Conservation (phyloP, 2,329 filamentous ascomycete genomes). For the Cladosporium colombiae region DNA sequence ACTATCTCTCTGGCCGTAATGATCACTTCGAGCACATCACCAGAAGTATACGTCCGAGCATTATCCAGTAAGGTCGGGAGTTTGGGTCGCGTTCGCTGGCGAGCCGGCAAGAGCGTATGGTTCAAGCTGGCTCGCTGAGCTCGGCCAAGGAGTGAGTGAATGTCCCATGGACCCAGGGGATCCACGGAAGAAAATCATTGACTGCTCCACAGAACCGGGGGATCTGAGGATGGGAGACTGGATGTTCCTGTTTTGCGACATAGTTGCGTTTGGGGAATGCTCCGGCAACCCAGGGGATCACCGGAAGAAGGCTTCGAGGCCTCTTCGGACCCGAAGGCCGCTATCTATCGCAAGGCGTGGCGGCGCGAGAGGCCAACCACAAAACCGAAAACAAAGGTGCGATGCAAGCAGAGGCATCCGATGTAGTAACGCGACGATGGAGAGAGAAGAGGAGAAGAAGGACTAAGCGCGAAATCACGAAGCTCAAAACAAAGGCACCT, state of each 20-base stretch:
- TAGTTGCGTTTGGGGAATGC: neutral
- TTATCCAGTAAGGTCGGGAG: neutral
- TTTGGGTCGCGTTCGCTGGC: neutral
- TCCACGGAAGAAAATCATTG: neutral
- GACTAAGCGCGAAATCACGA: neutral
- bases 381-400: neutral
- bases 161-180: neutral
- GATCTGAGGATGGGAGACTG: neutral
- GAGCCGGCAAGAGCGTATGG: neutral
- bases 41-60: neutral
- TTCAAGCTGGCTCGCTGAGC: neutral
- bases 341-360: conserved; percentile 2
- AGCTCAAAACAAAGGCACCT: conserved; percentile 1
- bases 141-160: neutral
- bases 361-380: neutral
- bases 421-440: neutral
- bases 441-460: neutral
- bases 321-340: neutral
- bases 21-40: neutral
- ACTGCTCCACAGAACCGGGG: neutral
- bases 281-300: conserved; percentile 1
- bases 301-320: neutral
- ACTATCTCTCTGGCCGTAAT: neutral
- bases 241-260: neutral
- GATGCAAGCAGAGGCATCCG: conserved; percentile 2